Evolutionary conservation across 768 basidiomycete genomes (phyloP), one percentile per base, ranked within the genome.

Genomic region (Phanerochaete carnosa): DNA sequence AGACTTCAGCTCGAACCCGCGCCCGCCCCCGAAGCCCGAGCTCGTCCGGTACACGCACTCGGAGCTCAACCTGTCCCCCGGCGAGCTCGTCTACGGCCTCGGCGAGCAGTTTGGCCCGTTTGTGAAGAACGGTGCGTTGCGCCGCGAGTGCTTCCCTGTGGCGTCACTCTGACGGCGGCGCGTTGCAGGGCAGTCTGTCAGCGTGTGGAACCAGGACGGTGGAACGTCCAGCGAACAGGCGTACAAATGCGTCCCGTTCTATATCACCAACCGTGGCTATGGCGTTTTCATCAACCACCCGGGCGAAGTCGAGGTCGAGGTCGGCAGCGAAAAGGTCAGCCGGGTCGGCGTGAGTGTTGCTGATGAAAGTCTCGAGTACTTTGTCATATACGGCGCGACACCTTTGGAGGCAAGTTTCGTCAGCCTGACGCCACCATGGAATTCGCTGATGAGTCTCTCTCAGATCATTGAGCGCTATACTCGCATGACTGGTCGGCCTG

Each of bases 231-330:
- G 81, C 62, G 85, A 86, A 35, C 84, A 86, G 65, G 83, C 84
- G 0, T 87, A 87, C 71, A 86, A 86, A 79, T 83, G 81, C 60
- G 77, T 88, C 15, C 86, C 86, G 1, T 88, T 88, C 72, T 87
- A 86, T 63, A 82, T 88, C 66, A 87, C 86, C 16, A 87, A 86
- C 68, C 76, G 83, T 50, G 84, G 84, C 59, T 91, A 90, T 62
- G 90, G 88, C 33, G 80, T 90, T 15, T 91, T 90, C 68, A 83
- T 92, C 68, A 88, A 90, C 71, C 83, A 89, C 64, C 80, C 87
- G 0, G 89, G 87, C 11, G 89, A 90, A 66, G 87, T 91, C 26
- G 88, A 90, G 67, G 80, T 90, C 43, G 89, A 90, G 67, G 83
- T 90, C 3, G 83, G 83, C 13, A 83, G 84, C 64, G 86, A 88